Evolutionary conservation across 148 eudicot genomes (phyloP).

Genomic region (Dysphania ambrosioides): DNA sequence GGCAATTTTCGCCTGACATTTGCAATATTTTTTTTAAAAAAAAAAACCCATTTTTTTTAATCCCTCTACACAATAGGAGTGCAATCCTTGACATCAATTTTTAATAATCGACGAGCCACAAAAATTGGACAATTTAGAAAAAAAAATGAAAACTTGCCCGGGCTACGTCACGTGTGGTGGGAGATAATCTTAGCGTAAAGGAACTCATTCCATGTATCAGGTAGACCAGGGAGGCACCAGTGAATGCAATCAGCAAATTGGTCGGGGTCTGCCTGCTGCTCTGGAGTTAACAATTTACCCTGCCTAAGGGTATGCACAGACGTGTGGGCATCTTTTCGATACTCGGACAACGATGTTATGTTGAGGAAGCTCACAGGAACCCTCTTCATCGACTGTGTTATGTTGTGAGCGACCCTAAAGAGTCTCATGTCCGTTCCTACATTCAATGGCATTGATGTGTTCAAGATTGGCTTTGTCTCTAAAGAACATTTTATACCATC

Average conservation of each 20-base stretch:
- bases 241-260: conserved; percentile 85
- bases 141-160: not conserved
- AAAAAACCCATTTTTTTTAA: not conserved
- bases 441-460: conserved; percentile 53
- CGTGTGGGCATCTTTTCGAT: conserved; percentile 87
- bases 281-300: conserved; percentile 67
- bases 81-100: not conserved
- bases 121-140: conserved; percentile 16
- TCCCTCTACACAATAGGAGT: conserved; percentile 7
- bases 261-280: conserved; percentile 67
- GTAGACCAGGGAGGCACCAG: conserved; percentile 95
- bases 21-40: not conserved
- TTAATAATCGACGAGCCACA: conserved; percentile 1
- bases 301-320: conserved; percentile 83
- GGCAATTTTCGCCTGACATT: conserved; percentile 16
- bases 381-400: conserved; percentile 54
- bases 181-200: conserved; percentile 66
- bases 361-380: conserved; percentile 68
- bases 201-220: conserved; percentile 94
- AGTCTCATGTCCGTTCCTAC: conserved; percentile 86
- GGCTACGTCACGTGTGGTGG: conserved; percentile 16
- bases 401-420: conserved; percentile 48
- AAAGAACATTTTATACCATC: conserved; percentile 83
- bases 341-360: conserved; percentile 80
- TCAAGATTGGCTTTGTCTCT: conserved; percentile 71